Percentiles rank a stretch among this genome's conserved stretches.
Evolutionary conservation across 345 rosid species (phyloP).

Genomic region (Euphorbia tirucalli): DNA sequence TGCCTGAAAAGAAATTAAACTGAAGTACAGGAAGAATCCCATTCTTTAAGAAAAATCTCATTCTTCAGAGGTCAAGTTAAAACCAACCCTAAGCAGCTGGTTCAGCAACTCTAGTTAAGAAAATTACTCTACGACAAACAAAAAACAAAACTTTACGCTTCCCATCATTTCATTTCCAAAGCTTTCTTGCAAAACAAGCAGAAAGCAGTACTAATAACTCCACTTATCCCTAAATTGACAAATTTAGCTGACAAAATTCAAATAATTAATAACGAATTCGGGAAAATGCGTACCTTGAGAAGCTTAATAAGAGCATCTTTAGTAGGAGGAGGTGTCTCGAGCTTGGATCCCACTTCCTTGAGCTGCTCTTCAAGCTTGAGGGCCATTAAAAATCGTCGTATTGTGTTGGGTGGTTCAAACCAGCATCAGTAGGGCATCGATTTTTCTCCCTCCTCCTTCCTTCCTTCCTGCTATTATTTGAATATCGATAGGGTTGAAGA

Average conservation of each 20-base stretch:
- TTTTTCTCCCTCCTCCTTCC: neutral
- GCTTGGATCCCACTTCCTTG: conserved; percentile 87
- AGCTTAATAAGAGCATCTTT: conserved; percentile 81
- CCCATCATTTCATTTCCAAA: neutral
- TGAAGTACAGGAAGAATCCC: neutral
- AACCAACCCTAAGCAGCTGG: conserved; percentile 23
- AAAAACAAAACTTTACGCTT: neutral
- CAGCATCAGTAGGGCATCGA: conserved; percentile 12
- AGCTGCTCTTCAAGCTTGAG: conserved; percentile 64
- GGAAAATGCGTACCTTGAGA: conserved; percentile 59
- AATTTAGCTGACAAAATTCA: neutral
- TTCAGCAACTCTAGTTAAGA: neutral
- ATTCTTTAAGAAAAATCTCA: neutral
- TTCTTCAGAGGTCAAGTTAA: neutral
- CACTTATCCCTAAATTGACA: conserved; percentile 17
- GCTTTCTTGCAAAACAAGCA: neutral
- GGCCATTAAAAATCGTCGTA: conserved; percentile 42
- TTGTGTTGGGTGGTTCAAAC: conserved; percentile 9
- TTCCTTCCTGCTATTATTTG: neutral
- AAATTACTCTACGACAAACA: neutral
- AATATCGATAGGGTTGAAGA: conserved; percentile 23
- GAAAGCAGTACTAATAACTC: neutral
- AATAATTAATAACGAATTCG: conserved; percentile 9
- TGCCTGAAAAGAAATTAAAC: neutral
- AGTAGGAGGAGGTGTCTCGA: conserved; percentile 60